Evolutionary conservation across 169 alveolate genomes (phyloP), one percentile per base, ranked within the genome.

Genomic region (Plasmodium falciparum): DNA sequence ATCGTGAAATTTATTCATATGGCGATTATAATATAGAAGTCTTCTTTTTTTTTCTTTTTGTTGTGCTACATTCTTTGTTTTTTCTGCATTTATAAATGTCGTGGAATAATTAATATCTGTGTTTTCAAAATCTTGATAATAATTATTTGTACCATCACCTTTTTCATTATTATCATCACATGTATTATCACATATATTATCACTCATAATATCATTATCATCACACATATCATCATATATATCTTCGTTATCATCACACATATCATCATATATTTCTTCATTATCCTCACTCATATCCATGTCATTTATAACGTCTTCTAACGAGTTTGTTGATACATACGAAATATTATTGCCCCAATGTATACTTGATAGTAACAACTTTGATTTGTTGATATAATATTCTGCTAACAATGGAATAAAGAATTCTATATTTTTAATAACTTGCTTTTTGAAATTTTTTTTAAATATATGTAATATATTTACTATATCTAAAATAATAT

Each of bases 271-370:
- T 39, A 39, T 7, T 5, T 39, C 47, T 39, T 39, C 47, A 11
- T 39, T 39, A 39, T 39, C 9, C 47, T 39, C 47, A 9, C 47
- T 54, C 24, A n/a, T 13, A 20, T 67, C 65, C n/a, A 59, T 17
- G 29, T 78, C 61, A 70, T 78, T 78, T 78, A 66, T 67, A 13
- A 78, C 22, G 26, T 66, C 78, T n/a, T 78, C 89, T 56, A 78
- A 29, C 0, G 59, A 6, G 26, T 39, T 59, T 4, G 76, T 78
- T 17, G 75, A 66, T 26, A 78, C 89, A 43, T 66, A 33, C 20
- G 89, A 65, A 26, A 78, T 78, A 24, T 78, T 78, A 49, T 78
- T 78, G 24, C 89, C 89, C 89, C 89, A 78, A 15, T 69, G 33
- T 22, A 78, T 78, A 43, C 89, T 65, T 13, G 89, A 33, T 22